A percentile compares a stretch with the other conserved stretches of the same genome.
phyloP scores from a whole-genome alignment of 2,329 filamentous ascomycete species.

The Fusarium torulosum region DNA sequence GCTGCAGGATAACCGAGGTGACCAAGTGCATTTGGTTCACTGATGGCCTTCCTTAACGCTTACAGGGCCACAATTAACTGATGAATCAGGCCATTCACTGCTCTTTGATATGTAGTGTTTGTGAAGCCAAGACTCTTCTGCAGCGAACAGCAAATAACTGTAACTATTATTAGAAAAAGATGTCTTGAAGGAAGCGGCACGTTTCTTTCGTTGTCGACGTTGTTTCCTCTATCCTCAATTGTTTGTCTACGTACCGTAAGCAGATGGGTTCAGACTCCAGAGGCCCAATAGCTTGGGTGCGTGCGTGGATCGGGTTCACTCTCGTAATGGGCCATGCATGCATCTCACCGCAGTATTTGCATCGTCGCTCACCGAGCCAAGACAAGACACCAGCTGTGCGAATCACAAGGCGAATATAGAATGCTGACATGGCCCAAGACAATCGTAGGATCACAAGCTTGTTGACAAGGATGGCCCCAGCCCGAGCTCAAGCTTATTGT shows the following conservation, averaged over 20 bases:
- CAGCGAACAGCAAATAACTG: background rate
- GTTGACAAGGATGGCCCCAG: background rate
- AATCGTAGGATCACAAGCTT: background rate
- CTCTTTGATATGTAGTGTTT: background rate
- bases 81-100: slow-evolving; percentile 17
- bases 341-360: slow-evolving; percentile 5
- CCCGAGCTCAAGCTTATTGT: slow-evolving; percentile 7
- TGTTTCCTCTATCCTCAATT: background rate
- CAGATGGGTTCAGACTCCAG: too few species aligned
- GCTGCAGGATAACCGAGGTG: slow-evolving; percentile 4
- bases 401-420: background rate
- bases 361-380: background rate
- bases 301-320: slow-evolving; percentile 12
- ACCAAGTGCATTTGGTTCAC: background rate
- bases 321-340: slow-evolving; percentile 16
- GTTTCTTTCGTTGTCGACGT: slow-evolving; percentile 1
- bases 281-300: background rate
- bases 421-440: slow-evolving; percentile 2
- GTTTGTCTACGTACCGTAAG: background rate
- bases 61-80: background rate
- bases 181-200: background rate
- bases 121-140: slow-evolving; percentile 15
- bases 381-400: slow-evolving; percentile 4
- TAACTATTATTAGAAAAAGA: slow-evolving; percentile 24
- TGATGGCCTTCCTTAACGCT: background rate